Evolutionary conservation across 306 rosid species (phyloP).

Genomic region (Fragaria ananassa): DNA sequence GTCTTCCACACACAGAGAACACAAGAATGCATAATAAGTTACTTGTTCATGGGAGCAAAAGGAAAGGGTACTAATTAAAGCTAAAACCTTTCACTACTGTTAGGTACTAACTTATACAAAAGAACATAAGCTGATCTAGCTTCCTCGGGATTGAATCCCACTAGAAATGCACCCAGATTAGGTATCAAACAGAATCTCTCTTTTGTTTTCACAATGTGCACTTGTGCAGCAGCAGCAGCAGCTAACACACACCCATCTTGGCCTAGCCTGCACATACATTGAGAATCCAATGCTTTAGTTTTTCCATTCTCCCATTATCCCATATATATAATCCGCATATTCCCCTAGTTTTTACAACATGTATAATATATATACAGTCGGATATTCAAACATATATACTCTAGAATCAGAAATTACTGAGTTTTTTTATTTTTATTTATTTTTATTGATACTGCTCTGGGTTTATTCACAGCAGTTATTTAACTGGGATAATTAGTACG

Average conservation of each 20-base stretch:
- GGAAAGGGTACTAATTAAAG: background rate
- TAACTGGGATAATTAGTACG: background rate
- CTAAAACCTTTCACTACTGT: background rate
- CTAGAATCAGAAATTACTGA: background rate
- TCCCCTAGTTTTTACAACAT: conserved; percentile 21
- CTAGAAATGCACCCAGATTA: conserved; percentile 43
- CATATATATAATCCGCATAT: conserved; percentile 20
- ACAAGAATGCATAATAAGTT: background rate
- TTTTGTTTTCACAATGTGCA: too few species aligned
- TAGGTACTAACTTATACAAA: background rate
- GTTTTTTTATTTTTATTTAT: too few species aligned
- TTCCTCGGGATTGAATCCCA: conserved; percentile 63
- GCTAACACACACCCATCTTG: background rate
- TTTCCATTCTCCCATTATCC: background rate
- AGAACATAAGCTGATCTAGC: background rate
- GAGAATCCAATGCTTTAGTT: conserved; percentile 7
- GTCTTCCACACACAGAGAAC: background rate
- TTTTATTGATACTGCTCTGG: background rate
- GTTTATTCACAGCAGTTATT: background rate
- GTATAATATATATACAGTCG: conserved; percentile 23
- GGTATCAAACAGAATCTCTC: conserved; percentile 25
- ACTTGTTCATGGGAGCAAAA: background rate
- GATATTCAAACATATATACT: conserved; percentile 17
- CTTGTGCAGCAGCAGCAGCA: too few species aligned
- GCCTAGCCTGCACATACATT: background rate